A percentile compares a stretch with the other conserved stretches of the same genome.
Evolutionary conservation across 768 basidiomycete species (phyloP).

Genomic region (Kwoniella dendrophila): DNA sequence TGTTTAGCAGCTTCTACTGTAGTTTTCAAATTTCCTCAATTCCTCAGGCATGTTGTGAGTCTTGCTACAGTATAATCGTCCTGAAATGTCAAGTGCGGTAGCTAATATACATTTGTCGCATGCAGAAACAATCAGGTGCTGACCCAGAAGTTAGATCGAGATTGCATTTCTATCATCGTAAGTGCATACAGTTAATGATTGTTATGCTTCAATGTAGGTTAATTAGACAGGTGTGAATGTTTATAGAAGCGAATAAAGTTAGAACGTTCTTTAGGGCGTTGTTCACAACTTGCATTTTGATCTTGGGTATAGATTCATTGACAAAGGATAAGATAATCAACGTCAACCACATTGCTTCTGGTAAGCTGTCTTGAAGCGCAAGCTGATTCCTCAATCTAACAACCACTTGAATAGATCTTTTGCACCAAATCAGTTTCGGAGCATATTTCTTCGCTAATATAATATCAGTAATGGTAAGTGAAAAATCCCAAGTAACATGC

Average conservation of each 20-base stretch:
- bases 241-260: slow-evolving; percentile 39
- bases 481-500: not conserved
- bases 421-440: slow-evolving; percentile 25
- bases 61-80: not conserved
- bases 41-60: slow-evolving; percentile 40
- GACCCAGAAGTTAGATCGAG: slow-evolving; percentile 43
- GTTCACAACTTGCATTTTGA: slow-evolving; percentile 23
- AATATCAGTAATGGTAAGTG: slow-evolving; percentile 26
- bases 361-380: slow-evolving; percentile 14
- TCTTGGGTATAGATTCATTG: slow-evolving; percentile 37
- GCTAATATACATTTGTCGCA: too few relatives aligned
- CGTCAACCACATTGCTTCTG: slow-evolving; percentile 12
- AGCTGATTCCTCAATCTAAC: not conserved
- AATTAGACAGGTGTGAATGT: too few relatives aligned
- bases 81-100: not conserved
- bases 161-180: slow-evolving; percentile 44
- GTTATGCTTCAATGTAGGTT: too few relatives aligned
- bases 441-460: slow-evolving; percentile 33
- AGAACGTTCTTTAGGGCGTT: slow-evolving; percentile 37
- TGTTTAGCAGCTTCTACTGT: slow-evolving; percentile 28
- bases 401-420: slow-evolving; percentile 17
- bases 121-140: slow-evolving; percentile 41
- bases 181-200: too few relatives aligned
- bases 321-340: slow-evolving; percentile 31
- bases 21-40: slow-evolving; percentile 34